Evolutionary conservation across 306 rosid species (phyloP).

Genomic region (Lathyrus sativus): DNA sequence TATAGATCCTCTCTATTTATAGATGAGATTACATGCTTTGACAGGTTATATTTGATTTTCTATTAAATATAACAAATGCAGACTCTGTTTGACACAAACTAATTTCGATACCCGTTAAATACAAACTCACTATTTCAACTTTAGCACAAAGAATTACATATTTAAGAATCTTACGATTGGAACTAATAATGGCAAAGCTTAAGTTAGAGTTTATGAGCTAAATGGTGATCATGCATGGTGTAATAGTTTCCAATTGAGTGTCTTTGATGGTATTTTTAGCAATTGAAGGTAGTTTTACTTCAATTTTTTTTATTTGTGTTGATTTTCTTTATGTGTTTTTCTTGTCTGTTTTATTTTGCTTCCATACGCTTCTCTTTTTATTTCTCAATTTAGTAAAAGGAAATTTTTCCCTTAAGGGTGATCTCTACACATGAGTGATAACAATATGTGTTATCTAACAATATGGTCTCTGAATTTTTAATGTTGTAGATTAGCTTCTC

Average conservation of each 20-base stretch:
- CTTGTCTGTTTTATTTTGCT: conserved; percentile 11
- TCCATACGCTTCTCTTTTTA: not conserved
- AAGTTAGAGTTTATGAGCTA: conserved; percentile 53
- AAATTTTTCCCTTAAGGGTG: not conserved
- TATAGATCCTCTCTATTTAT: no score
- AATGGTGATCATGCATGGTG: conserved; percentile 2
- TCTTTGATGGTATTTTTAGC: conserved; percentile 4
- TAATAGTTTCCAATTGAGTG: conserved; percentile 12
- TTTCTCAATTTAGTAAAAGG: conserved; percentile 19
- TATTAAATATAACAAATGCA: no score
- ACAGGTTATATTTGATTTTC: no score
- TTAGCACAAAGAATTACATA: no score
- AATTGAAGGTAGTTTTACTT: not conserved
- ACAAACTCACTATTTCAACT: no score
- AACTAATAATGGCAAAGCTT: conserved; percentile 88
- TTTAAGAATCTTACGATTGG: conserved; percentile 71
- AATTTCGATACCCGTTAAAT: no score
- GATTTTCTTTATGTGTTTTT: conserved; percentile 5
- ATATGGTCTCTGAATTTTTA: not conserved
- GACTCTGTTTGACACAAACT: no score
- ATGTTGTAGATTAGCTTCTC: conserved; percentile 3
- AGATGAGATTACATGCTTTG: no score
- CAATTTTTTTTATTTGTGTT: not conserved
- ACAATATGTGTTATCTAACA: not conserved
- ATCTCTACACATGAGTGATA: conserved; percentile 6